phyloP scores from a whole-genome alignment of 768 basidiomycete genomes.

The Boletales sp. region DNA sequence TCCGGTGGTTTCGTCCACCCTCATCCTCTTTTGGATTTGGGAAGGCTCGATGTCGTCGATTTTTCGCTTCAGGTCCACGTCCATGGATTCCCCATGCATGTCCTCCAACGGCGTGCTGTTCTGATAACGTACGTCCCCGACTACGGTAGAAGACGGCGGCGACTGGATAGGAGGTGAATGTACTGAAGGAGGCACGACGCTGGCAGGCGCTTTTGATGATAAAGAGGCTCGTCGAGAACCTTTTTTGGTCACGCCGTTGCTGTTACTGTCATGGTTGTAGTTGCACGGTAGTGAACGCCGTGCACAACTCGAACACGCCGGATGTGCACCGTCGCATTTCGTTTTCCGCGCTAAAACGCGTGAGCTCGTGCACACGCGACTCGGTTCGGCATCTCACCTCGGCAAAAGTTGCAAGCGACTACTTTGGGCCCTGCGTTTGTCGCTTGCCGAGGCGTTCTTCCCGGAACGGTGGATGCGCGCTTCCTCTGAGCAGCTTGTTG shows the following conservation, averaged over 20 bases:
- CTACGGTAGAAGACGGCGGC: constrained; percentile 40
- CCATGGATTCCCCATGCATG: constrained; percentile 42
- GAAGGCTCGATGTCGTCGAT: constrained; percentile 49
- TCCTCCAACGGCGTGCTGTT: constrained; percentile 38
- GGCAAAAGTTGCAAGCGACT: constrained; percentile 86
- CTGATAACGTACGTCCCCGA: constrained; percentile 31
- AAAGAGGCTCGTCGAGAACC: constrained; percentile 50
- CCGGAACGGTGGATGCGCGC: constrained; percentile 66
- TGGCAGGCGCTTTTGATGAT: constrained; percentile 38
- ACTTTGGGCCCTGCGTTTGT: constrained; percentile 79
- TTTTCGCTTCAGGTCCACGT: constrained; percentile 58
- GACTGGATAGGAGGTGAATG: constrained; percentile 56
- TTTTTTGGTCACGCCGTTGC: constrained; percentile 33
- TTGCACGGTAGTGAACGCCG: constrained; percentile 74
- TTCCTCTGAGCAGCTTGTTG: constrained; percentile 66
- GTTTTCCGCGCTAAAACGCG: constrained; percentile 71
- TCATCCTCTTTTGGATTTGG: constrained; percentile 69
- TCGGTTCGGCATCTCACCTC: constrained; percentile 50
- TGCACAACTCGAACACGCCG: constrained; percentile 79
- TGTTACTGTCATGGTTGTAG: constrained; percentile 65
- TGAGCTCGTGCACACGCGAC: constrained; percentile 5
- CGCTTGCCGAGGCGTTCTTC: constrained; percentile 53
- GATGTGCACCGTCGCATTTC: constrained; percentile 84
- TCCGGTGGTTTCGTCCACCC: constrained; percentile 51
- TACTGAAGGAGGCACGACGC: constrained; percentile 30